phyloP scores from a whole-genome alignment of 352 stramenopile genomes.

The Globisporangium uncinulatum region DNA sequence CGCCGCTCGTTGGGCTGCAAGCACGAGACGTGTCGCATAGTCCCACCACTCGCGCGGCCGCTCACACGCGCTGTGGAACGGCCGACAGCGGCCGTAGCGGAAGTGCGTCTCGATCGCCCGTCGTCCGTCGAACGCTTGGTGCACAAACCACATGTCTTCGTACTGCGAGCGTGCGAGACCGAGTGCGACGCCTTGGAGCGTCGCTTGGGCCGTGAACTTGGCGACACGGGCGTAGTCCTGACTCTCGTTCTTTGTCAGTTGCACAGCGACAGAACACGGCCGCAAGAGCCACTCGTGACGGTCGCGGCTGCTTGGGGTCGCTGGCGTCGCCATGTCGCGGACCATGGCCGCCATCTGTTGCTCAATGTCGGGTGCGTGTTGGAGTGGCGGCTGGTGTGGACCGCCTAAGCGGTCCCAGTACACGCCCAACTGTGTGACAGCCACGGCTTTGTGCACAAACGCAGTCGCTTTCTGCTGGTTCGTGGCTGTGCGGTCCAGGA shows the following conservation, averaged over 20 bases:
- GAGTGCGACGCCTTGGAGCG: slow-evolving; percentile 39
- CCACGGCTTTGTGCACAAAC: slow-evolving; percentile 65
- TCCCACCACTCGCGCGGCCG: slow-evolving; percentile 73
- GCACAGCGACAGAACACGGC: slow-evolving; percentile 46
- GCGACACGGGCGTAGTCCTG: slow-evolving; percentile 52
- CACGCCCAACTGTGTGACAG: slow-evolving; percentile 36
- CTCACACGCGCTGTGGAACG: slow-evolving; percentile 35
- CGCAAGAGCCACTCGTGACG: slow-evolving; percentile 36
- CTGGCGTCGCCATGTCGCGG: slow-evolving; percentile 16
- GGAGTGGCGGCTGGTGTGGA: slow-evolving; percentile 20
- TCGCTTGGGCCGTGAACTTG: slow-evolving; percentile 62
- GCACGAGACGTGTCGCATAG: slow-evolving; percentile 45
- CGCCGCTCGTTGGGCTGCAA: slow-evolving; percentile 27
- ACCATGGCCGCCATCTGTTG: slow-evolving; percentile 51
- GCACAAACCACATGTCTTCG: slow-evolving; percentile 72
- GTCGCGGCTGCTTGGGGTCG: slow-evolving; percentile 3
- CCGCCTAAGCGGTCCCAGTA: slow-evolving; percentile 64
- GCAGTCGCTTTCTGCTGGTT: slow-evolving; percentile 10
- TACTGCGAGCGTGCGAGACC: slow-evolving; percentile 71
- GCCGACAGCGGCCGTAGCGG: slow-evolving; percentile 43
- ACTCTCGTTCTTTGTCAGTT: slow-evolving; percentile 80
- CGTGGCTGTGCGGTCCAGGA: slow-evolving; percentile 47
- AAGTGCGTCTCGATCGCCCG: slow-evolving; percentile 64
- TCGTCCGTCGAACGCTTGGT: slow-evolving; percentile 55
- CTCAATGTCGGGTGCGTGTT: slow-evolving; percentile 29